Evolutionary conservation across 768 basidiomycete species (phyloP), one percentile per base, ranked within the genome.

Genomic region (Gymnopilus junonius): DNA sequence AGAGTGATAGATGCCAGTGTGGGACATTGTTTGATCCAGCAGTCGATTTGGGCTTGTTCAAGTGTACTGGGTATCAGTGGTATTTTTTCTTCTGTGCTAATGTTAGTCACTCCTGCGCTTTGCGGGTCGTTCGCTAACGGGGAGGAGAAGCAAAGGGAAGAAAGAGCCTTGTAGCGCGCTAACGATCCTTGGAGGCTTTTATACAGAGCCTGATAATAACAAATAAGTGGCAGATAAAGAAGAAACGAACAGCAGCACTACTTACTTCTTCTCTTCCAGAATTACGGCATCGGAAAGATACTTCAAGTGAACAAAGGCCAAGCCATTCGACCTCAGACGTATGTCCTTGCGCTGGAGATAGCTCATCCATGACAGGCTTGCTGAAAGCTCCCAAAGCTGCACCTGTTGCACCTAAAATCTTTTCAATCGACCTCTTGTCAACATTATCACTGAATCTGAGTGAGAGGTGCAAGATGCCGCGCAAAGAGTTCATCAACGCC

Each of bases 391-490:
- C 77, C 5, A 80, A 66, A 15, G 74, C 70, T 5, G 75, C 74
- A 35, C 78, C 79, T 2, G 75, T 77, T 4, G 82, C 80, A n/a
- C 76, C 76, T 35, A 85, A 58, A 8, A 82, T 74, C 64, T 83
- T 84, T 58, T 81, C 83, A 31, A 82, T 74, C 14, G 82, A 79
- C 42, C 83, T 72, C 59, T 74, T 71, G 64, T 85, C 83, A 15
- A 83, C 79, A 23, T 69, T 68, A 21, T 73, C 69, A 1, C 76
- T 72, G 62, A 85, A 83, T 7, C 70, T 65, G 4, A 85, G 59
- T 2, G 70, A 64, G 2, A 84, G 71, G 8, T 66, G 65, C 15
- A 64, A 59, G 54, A 80, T 70, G 8, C 77, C 80, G 15, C 68
- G 73, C 15, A 83, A 65, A 7, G 73, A 56, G 10, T 63, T 64